These are phyloP conservation scores for Escovopsis sp. DNA, from an alignment of 2,329 filamentous ascomycete species.

Conservation along the genomic window DNA sequence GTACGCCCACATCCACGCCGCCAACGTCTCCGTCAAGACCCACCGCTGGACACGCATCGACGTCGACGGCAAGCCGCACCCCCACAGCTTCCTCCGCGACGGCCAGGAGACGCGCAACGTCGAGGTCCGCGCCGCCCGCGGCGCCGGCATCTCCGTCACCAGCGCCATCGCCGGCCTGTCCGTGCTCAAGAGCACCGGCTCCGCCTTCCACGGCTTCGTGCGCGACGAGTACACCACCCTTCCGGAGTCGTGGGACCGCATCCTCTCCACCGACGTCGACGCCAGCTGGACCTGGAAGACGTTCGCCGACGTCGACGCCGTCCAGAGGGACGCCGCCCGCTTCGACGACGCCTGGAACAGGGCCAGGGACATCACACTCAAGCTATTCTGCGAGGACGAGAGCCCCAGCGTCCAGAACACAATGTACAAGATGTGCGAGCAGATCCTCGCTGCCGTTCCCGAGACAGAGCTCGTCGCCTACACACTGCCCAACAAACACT, in stretches of 20 bases:
- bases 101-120: constrained; percentile 77
- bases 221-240: constrained; percentile 88
- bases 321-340: constrained; percentile 44
- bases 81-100: constrained; percentile 88
- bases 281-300: constrained; percentile 72
- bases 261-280: constrained; percentile 87
- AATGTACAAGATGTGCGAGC: constrained; percentile 97
- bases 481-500: constrained; percentile 91
- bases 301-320: constrained; percentile 51
- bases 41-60: constrained; percentile 87
- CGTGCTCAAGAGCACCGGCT: constrained; percentile 92
- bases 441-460: constrained; percentile 64
- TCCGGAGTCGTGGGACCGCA: constrained; percentile 83
- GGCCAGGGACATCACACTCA: constrained; percentile 75
- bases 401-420: constrained; percentile 91
- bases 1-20: constrained; percentile 76
- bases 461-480: constrained; percentile 63
- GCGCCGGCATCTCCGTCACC: constrained; percentile 56
- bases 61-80: constrained; percentile 78
- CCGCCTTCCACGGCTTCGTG: constrained; percentile 88
- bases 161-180: constrained; percentile 70
- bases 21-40: constrained; percentile 67
- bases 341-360: constrained; percentile 70
- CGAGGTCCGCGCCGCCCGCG: constrained; percentile 53
- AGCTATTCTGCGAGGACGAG: constrained; percentile 77